Evolutionary conservation across 768 basidiomycete genomes (phyloP), one percentile per base, ranked within the genome.

Genomic region (Phanerochaete carnosa): DNA sequence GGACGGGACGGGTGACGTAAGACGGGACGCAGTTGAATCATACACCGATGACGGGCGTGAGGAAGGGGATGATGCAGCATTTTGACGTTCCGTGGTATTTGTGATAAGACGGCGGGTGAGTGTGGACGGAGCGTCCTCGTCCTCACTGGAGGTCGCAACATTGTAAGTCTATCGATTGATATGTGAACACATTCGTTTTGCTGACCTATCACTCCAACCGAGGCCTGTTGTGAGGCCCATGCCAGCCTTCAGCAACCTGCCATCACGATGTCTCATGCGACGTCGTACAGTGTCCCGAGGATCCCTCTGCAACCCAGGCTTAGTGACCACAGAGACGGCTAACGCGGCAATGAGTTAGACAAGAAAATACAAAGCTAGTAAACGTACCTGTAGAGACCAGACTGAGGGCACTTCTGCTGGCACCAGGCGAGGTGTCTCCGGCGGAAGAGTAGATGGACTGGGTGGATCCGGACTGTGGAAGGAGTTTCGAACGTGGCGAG

Each of bases 141-240:
- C 77, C 61, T 78, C 77, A 60, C 76, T 77, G 52, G 12, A 45
- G 32, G 55, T 16, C 1, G 37, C 9, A 22, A 57, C 7, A 55
- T 50, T 28, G 46, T n/a, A 32, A 22, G 33, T n/a, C 19, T 43
- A 4, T 4, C 8, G 39, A 43, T 7, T 19, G n/a, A 43, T 7
- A 43, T n/a, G 39, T 19, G 19, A 6, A 35, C 8, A 43, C 19
- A 19, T 4, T 9, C 39, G 6, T 43, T 29, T 15, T 7, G 47
- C 68, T 43, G 23, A 76, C 71, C 74, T 75, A 61, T 78, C 77
- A 55, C 76, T 77, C 77, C 77, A 78, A 0, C 77, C 77, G 13
- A 78, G 67, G 0, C 77, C 77, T 2, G 77, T 78, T 13, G 77
- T 78, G 33, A 78, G 63, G 1, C 77, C 77, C 55, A 77, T 70